phyloP scores from a whole-genome alignment of 768 basidiomycete species.

The Russula sp. region DNA sequence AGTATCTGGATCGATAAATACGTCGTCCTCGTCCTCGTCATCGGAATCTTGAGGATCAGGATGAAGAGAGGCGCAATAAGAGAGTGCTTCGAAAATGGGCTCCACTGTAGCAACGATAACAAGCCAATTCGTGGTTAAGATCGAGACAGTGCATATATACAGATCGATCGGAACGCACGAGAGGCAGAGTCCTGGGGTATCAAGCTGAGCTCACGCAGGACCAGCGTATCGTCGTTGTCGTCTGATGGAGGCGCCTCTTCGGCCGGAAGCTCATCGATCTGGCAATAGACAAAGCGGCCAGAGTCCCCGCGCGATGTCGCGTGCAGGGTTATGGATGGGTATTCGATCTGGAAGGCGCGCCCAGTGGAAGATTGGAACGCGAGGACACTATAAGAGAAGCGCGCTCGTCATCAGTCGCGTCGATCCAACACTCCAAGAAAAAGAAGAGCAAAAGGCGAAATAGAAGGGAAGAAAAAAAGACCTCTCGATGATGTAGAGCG shows the following conservation, averaged over 20 bases:
- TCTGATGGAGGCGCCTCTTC: slow-evolving; percentile 26
- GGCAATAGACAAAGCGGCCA: slow-evolving; percentile 81
- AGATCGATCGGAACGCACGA: slow-evolving; percentile 40
- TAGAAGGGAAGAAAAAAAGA: slow-evolving; percentile 25
- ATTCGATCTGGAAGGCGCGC: slow-evolving; percentile 75
- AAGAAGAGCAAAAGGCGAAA: too few relatives aligned
- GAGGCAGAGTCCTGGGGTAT: slow-evolving; percentile 50
- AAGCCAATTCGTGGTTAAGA: not conserved
- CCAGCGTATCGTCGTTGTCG: slow-evolving; percentile 36
- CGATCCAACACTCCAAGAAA: not conserved
- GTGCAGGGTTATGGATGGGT: slow-evolving; percentile 88
- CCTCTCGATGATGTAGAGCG: slow-evolving; percentile 85
- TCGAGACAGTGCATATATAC: not conserved
- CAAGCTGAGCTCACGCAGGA: slow-evolving; percentile 79
- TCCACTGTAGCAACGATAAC: slow-evolving; percentile 48
- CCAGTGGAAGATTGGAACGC: slow-evolving; percentile 67
- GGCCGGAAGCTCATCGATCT: slow-evolving; percentile 67
- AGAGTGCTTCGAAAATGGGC: slow-evolving; percentile 79
- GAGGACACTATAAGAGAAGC: slow-evolving; percentile 44
- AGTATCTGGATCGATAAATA: slow-evolving; percentile 43
- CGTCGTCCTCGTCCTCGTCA: slow-evolving; percentile 36
- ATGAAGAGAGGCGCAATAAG: slow-evolving; percentile 76
- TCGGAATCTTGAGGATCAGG: slow-evolving; percentile 53
- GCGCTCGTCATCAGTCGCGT: not conserved
- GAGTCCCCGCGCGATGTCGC: slow-evolving; percentile 71